Percentiles rank a stretch among this genome's conserved stretches.
phyloP scores from a whole-genome alignment of 352 stramenopile genomes.

The Saprolegnia parasitica region DNA sequence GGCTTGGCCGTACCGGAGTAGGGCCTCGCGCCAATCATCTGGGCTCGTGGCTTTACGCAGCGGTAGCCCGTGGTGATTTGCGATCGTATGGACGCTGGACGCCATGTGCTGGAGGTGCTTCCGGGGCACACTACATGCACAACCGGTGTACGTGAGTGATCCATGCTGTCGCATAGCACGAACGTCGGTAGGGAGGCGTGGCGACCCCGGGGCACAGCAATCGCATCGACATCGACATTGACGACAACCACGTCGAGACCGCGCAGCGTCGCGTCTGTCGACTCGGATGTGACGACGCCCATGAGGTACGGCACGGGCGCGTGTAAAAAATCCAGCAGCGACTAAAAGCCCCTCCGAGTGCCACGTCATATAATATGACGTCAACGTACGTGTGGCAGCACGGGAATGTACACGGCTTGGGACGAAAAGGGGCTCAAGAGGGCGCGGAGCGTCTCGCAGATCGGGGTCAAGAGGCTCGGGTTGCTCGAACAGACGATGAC shows the following conservation, averaged over 20 bases:
- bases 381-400: conserved; percentile 50
- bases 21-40: background rate
- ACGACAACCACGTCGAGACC: conserved; percentile 52
- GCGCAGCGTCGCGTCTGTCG: background rate
- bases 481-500: conserved; percentile 57
- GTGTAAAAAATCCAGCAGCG: conserved; percentile 62
- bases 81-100: background rate
- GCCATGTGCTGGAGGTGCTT: background rate
- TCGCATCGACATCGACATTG: conserved; percentile 34
- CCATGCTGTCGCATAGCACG: no score
- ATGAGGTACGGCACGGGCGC: conserved; percentile 77
- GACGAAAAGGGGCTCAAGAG: conserved; percentile 61
- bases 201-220: background rate
- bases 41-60: background rate
- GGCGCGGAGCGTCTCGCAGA: conserved; percentile 56
- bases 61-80: background rate
- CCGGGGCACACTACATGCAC: background rate
- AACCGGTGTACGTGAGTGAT: no score
- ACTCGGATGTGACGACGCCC: conserved; percentile 46
- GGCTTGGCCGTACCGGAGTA: background rate
- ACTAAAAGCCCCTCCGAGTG: conserved; percentile 32
- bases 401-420: conserved; percentile 71
- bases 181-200: background rate
- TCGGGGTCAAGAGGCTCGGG: conserved; percentile 52
- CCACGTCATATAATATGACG: background rate